Percentiles rank a stretch among this genome's conserved stretches.
Conservation (phyloP, 1,139 yeast genomes). For the Sugiyamaella castrensis region DNA sequence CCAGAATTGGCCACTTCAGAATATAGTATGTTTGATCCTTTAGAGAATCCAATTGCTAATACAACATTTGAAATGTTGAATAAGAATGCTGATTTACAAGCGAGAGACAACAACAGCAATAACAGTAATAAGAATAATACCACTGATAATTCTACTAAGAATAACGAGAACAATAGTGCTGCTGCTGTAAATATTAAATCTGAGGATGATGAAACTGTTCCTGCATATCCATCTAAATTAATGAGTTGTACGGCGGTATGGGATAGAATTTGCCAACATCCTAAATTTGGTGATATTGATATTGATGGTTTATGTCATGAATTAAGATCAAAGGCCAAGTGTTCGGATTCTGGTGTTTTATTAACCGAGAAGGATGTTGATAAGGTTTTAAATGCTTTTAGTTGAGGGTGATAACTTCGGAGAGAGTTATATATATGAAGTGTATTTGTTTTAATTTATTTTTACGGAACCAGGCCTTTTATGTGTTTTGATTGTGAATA, state of each 20-base stretch:
- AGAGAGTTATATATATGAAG: too few species aligned
- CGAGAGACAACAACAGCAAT: constrained; percentile 13
- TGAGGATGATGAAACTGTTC: constrained; percentile 35
- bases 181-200: constrained; percentile 11
- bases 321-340: constrained; percentile 88
- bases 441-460: too few species aligned
- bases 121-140: constrained; percentile 1
- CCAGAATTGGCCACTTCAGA: constrained; percentile 48
- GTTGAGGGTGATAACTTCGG: constrained; percentile 7
- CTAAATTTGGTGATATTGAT: constrained; percentile 87
- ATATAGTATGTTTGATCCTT: constrained; percentile 68
- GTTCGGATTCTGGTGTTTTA: constrained; percentile 89
- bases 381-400: constrained; percentile 46
- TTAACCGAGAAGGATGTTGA: constrained; percentile 78
- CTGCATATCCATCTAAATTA: constrained; percentile 37
- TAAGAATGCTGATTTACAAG: constrained; percentile 11
- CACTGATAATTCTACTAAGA: constrained; percentile 1
- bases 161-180: constrained; percentile 8
- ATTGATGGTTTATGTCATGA: constrained; percentile 90
- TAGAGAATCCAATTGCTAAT: constrained; percentile 35
- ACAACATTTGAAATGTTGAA: constrained; percentile 20
- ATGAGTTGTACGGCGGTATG: constrained; percentile 87
- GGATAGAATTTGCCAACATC: constrained; percentile 94
- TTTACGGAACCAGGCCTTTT: too few species aligned
- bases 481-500: too few species aligned